Conservation (phyloP, 768 basidiomycete species). For the Calvatia gigantea region DNA sequence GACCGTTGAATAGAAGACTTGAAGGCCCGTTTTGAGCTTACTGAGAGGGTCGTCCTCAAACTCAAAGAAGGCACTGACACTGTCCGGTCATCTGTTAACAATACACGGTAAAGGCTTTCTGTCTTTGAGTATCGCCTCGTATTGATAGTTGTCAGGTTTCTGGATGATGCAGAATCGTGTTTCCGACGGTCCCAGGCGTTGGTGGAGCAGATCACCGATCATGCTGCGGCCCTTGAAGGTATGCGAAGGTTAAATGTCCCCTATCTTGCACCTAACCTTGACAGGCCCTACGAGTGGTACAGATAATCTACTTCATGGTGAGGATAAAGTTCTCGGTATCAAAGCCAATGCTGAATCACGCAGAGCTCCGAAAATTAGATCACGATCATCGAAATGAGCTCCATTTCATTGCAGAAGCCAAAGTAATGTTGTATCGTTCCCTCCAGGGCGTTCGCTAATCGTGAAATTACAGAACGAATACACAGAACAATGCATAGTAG, state of each 20-base stretch:
- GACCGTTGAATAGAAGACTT: constrained; percentile 50
- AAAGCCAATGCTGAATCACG: not conserved
- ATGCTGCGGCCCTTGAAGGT: constrained; percentile 53
- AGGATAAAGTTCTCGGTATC: not conserved
- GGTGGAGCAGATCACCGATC: constrained; percentile 51
- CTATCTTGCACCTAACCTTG: constrained; percentile 38
- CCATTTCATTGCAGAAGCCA: constrained; percentile 49
- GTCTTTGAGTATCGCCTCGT: not conserved
- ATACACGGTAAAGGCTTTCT: constrained; percentile 38
- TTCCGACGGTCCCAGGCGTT: constrained; percentile 56
- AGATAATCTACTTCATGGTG: constrained; percentile 5
- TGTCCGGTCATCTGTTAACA: constrained; percentile 47
- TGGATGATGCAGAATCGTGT: constrained; percentile 59
- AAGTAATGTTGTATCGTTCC: constrained; percentile 32
- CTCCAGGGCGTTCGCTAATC: constrained; percentile 19
- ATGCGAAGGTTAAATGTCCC: constrained; percentile 8
- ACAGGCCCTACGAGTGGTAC: not conserved
- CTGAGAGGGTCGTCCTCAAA: constrained; percentile 48
- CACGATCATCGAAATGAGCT: constrained; percentile 59
- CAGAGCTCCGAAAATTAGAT: constrained; percentile 67
- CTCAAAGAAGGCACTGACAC: constrained; percentile 58
- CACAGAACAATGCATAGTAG: constrained; percentile 61
- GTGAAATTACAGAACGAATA: constrained; percentile 57
- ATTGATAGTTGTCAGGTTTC: constrained; percentile 33
- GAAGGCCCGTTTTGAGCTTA: constrained; percentile 45